Base-by-base conservation (phyloP, 371 early-diverging fungal species). In the Mucor lusitanicus region DNA sequence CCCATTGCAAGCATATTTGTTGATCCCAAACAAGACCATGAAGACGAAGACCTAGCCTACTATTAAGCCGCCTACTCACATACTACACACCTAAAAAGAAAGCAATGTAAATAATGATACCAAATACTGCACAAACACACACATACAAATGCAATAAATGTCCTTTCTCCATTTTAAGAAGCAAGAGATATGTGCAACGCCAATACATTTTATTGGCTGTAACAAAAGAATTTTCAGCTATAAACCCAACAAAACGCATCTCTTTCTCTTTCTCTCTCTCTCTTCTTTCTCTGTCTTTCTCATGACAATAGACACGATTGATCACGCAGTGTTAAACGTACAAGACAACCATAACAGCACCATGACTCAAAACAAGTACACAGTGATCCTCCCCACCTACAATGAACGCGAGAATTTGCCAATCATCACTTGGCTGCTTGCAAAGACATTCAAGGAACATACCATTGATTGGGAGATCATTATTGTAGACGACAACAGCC, bases 371-470 rank as follows among this genome's bases (percentile, higher is more conserved):
- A 77, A 87, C 74, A 87, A 88, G 68, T 97, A 96, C 78, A 94
- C 95, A 13, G 96, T 98, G 12, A 88, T 98, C 42, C 82, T 99
- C 37, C 99, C 99, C 33, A 99, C 99, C 40, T 99, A 99, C 85
- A 99, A 99, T 75, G 99, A 99, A 81, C 90, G 95, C 65, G 93
- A 97, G 71, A 99, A 99, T 80, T 85, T 99, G 71, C 95, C 95
- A 44, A 92, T 97, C 69, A 95, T 99, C 72, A 83, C 91, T 54
- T 96, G 94, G 92, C 80, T 99, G 64, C 78, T 99, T 44, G 90
- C 90, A 33, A 92, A 93, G 77, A 91, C 92, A 3, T 96, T 99
- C 68, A 83, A 86, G 48, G 92, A 94, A 72, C 75, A 94, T 65
- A 70, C 88, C 33, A 85, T 95, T 53, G 91, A 95, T 78, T 99